Base-by-base conservation (phyloP, 495 filamentous ascomycete genomes). In the Poronia punctata region DNA sequence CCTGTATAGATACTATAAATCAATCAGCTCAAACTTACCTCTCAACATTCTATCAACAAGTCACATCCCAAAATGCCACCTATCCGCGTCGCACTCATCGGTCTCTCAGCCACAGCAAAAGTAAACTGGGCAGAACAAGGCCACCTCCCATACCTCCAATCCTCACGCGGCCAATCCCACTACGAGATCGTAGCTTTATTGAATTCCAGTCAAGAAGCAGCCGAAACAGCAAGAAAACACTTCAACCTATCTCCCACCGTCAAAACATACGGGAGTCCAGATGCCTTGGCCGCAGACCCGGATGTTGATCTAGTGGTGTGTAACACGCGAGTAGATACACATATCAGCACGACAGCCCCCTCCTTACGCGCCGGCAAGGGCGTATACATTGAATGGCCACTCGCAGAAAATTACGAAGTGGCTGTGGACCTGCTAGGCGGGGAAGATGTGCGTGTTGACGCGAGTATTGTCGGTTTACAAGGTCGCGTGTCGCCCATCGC, bases 381-480 rank as follows among this genome's bases (percentile, higher is more conserved):
- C 22, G 71, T 74, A 9, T 81, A 61, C 38, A 62, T 74, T 17
- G 80, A 83, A 51, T 83, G 80, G 80, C 71, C 71, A 9, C 55
- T 75, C 0, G 66, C 62, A 1, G 45, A 64, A 19, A 49, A 64
- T 33, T 44, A 51, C 17, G 27, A 42, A 15, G 51, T 61, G 8
- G 67, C 65, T 1, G 40, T 62, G 32, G 67, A 73, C 27, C 40
- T 83, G 42, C 61, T 64, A 0, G 68, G 62, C 1, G 49, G 54
- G 16, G 33, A 57, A 35, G n/a, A n/a, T n/a, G n/a, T n/a, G 5
- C 52, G 52, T 2, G 59, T 66, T 0, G 64, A 64, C 1, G 63
- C 61, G 40, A 74, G 62, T 3, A 54, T 73, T 3, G 67, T 80
- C 0, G 75, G 76, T 4, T 47, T 76, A 14, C 76, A 81, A 45